phyloP scores from a whole-genome alignment of 2,329 filamentous ascomycete genomes.

The Harringtonia aguacate region DNA sequence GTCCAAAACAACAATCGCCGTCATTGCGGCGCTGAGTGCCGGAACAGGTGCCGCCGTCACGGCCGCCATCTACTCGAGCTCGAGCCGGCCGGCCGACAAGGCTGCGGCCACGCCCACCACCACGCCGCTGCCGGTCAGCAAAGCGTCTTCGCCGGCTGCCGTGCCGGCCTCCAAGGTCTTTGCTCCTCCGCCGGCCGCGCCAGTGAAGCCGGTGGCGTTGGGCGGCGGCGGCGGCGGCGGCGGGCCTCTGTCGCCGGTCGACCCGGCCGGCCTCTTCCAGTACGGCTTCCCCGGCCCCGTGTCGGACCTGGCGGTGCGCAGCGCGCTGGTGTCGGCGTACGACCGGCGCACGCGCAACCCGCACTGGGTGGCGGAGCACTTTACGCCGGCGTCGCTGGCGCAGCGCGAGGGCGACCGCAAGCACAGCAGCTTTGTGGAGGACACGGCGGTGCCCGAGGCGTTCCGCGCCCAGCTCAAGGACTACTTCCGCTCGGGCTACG shows the following conservation, averaged over 20 bases:
- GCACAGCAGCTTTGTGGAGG: slow-evolving; percentile 74
- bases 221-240: slow-evolving; percentile 18
- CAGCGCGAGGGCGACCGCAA: slow-evolving; percentile 70
- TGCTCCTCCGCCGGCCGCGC: slow-evolving; percentile 37
- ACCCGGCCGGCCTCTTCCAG: slow-evolving; percentile 67
- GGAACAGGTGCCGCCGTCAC: slow-evolving; percentile 68
- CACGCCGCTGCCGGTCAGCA: slow-evolving; percentile 22
- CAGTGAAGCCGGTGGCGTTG: slow-evolving; percentile 8
- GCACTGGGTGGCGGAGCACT: slow-evolving; percentile 92
- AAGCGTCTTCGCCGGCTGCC: slow-evolving; percentile 18
- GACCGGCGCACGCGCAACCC: slow-evolving; percentile 88
- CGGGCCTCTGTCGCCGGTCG: no score
- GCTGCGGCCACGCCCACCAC: slow-evolving; percentile 26
- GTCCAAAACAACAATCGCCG: slow-evolving; percentile 68
- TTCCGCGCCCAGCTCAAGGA: slow-evolving; percentile 88
- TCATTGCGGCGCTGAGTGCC: slow-evolving; percentile 66
- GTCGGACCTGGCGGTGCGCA: slow-evolving; percentile 66
- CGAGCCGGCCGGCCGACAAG: slow-evolving; percentile 39
- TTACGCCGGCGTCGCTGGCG: slow-evolving; percentile 76
- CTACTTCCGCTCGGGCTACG: slow-evolving; percentile 91
- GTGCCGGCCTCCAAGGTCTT: slow-evolving; percentile 51
- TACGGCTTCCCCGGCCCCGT: slow-evolving; percentile 91
- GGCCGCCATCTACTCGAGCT: slow-evolving; percentile 54
- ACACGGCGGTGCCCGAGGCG: slow-evolving; percentile 64
- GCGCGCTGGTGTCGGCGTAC: slow-evolving; percentile 75